A percentile compares a stretch with the other conserved stretches of the same genome.
These are phyloP conservation scores for Cadophora gregata DNA, from an alignment of 2,329 filamentous ascomycete genomes.

Conservation along the genomic window DNA sequence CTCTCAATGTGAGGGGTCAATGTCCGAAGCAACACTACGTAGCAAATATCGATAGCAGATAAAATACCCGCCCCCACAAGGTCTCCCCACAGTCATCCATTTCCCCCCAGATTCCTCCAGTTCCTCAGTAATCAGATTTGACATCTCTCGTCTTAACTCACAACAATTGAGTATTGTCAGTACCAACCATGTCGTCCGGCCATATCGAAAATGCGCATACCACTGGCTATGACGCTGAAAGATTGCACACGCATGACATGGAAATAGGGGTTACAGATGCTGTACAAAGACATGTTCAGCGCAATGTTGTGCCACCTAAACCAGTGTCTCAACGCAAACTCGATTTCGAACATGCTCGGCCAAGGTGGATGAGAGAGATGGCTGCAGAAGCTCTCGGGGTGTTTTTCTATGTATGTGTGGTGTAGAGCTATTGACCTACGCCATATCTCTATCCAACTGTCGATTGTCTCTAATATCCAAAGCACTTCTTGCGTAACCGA, in stretches of 20 bases:
- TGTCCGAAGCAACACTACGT: neutral
- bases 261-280: conserved; percentile 61
- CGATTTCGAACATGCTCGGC: conserved; percentile 58
- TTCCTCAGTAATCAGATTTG: neutral
- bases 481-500: neutral
- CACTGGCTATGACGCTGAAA: conserved; percentile 33
- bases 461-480: neutral
- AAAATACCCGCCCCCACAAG: conserved; percentile 12
- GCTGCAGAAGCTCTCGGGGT: conserved; percentile 62
- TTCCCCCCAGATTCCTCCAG: neutral
- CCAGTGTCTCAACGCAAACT: conserved; percentile 60
- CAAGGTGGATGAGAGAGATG: conserved; percentile 60
- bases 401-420: conserved; percentile 56
- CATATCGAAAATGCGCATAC: conserved; percentile 34
- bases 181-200: conserved; percentile 24
- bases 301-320: conserved; percentile 56
- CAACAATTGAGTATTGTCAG: neutral
- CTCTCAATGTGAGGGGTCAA: neutral
- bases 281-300: conserved; percentile 54
- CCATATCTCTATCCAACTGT: neutral
- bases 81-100: neutral
- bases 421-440: too few relatives aligned
- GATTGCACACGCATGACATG: conserved; percentile 43
- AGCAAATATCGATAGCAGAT: conserved; percentile 1
- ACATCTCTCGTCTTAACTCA: neutral